A percentile compares a stretch with the other conserved stretches of the same genome.
Conservation (phyloP, 768 basidiomycete genomes). For the Agaricus blazei region DNA sequence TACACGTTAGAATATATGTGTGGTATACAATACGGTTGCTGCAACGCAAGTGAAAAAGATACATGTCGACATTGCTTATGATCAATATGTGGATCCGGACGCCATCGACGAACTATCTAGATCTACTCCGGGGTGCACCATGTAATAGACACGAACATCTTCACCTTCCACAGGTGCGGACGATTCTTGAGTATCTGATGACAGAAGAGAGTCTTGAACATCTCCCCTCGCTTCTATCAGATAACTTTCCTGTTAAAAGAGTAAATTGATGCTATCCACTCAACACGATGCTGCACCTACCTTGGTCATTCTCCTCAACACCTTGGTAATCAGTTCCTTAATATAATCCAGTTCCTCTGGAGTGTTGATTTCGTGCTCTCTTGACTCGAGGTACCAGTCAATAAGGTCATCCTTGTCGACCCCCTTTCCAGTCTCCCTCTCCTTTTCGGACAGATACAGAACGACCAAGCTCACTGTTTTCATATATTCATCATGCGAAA, state of each 20-base stretch:
- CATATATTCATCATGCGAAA: conserved; percentile 95
- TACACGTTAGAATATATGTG: conserved; percentile 9
- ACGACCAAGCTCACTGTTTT: conserved; percentile 86
- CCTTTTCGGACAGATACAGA: conserved; percentile 71
- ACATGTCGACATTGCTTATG: neutral
- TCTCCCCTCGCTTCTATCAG: conserved; percentile 81
- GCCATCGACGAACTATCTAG: conserved; percentile 51
- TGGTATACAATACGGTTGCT: conserved; percentile 12
- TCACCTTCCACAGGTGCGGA: conserved; percentile 45
- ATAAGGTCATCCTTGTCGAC: conserved; percentile 88
- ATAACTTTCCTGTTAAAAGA: conserved; percentile 63
- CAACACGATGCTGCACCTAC: conserved; percentile 33
- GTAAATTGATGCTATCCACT: conserved; percentile 4
- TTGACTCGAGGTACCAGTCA: conserved; percentile 93
- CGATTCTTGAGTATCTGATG: conserved; percentile 50
- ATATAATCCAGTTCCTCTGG: conserved; percentile 89
- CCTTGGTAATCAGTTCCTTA: conserved; percentile 84
- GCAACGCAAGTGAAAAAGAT: conserved; percentile 13
- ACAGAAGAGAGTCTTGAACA: conserved; percentile 73
- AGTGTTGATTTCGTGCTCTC: conserved; percentile 77
- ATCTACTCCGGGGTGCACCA: conserved; percentile 89
- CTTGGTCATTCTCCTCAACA: conserved; percentile 87
- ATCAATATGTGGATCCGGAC: conserved; percentile 21
- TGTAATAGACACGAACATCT: conserved; percentile 72
- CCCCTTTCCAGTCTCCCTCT: conserved; percentile 70